A percentile compares a stretch with the other conserved stretches of the same genome.
Evolutionary conservation across 139 green algal genomes (phyloP).

Genomic region (Ulvella scutata): DNA sequence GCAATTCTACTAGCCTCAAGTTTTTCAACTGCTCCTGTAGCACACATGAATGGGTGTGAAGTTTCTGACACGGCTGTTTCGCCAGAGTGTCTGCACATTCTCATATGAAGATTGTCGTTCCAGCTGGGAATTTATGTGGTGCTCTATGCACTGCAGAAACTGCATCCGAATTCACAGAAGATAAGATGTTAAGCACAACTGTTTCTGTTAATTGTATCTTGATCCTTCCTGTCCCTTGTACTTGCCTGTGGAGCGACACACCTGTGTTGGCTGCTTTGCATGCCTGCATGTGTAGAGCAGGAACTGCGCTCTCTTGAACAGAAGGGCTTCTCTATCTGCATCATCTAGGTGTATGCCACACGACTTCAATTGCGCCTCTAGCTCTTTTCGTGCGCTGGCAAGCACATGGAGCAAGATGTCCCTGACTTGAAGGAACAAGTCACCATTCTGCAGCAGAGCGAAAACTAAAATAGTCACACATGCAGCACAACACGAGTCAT

Average conservation of each 20-base stretch:
- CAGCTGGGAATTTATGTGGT: no score
- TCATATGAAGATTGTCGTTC: no score
- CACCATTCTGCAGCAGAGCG: background rate
- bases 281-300: background rate
- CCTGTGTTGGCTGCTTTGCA: background rate
- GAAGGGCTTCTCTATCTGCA: background rate
- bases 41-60: background rate
- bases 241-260: no score
- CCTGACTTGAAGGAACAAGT: background rate
- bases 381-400: background rate
- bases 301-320: background rate
- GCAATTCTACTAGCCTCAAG: background rate
- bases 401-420: background rate
- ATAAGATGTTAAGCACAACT: no score
- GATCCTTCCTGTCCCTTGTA: no score
- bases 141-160: no score
- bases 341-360: background rate
- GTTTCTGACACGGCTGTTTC: no score
- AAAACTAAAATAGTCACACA: no score
- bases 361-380: background rate
- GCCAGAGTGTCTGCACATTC: no score
- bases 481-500: no score
- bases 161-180: no score
- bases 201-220: no score
- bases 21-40: background rate